phyloP scores from a whole-genome alignment of 495 filamentous ascomycete genomes.

The Cetradonia linearis region DNA sequence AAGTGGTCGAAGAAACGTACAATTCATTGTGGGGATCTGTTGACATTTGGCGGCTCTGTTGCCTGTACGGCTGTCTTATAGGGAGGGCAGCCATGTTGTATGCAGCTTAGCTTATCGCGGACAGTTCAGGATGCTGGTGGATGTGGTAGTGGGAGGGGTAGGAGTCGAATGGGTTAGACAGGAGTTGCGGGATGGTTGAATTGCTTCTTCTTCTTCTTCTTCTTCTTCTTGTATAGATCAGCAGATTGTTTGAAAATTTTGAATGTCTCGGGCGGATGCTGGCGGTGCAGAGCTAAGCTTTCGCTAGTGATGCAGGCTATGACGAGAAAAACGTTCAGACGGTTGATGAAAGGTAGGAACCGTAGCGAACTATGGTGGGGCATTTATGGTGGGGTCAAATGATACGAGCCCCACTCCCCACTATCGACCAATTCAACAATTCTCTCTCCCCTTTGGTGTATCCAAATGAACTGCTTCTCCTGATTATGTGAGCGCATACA shows the following conservation, averaged over 20 bases:
- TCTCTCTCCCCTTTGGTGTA: background rate
- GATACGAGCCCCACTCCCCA: background rate
- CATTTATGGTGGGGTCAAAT: background rate
- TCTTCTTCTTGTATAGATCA: background rate
- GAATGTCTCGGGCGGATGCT: background rate
- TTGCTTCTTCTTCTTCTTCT: background rate
- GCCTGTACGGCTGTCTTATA: slow-evolving; percentile 28
- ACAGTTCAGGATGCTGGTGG: too few species aligned
- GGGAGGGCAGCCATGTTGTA: slow-evolving; percentile 24
- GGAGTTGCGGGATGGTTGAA: slow-evolving; percentile 2
- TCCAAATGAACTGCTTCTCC: background rate
- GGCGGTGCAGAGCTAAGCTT: slow-evolving; percentile 10
- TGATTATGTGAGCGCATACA: slow-evolving; percentile 9
- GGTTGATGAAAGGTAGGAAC: background rate
- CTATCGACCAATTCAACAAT: background rate
- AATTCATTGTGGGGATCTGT: slow-evolving; percentile 47
- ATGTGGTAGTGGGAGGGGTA: background rate
- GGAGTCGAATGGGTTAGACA: background rate
- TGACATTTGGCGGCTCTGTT: slow-evolving; percentile 44
- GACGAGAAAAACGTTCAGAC: background rate
- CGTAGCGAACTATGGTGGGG: background rate
- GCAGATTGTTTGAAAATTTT: slow-evolving; percentile 4
- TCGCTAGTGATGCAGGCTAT: background rate
- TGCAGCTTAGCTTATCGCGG: background rate
- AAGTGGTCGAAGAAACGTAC: background rate